Base-by-base conservation (phyloP, 768 basidiomycete genomes). In the Multifurca ochricompacta region DNA sequence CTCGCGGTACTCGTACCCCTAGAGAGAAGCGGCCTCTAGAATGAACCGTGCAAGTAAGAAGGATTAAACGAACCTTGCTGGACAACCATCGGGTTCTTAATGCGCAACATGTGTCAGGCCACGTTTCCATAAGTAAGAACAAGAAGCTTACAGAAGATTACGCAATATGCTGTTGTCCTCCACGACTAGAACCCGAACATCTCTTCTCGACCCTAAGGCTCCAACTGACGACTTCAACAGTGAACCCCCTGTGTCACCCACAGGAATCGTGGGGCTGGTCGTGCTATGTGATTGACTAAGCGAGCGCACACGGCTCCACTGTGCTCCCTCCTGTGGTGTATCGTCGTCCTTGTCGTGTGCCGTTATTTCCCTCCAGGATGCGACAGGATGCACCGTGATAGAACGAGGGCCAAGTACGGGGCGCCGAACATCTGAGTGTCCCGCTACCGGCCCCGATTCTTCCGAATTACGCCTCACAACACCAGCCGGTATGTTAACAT, bases 151-250 rank as follows among this genome's bases (percentile, higher is more conserved):
- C 82, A 96, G 75, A 23, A 96, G 73, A 63, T 79, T 82, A 48
- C 91, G 81, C 54, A 96, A 79, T 52, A 97, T 86, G 53, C 68
- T 77, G 66, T 96, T 96, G 63, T 97, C 94, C 68, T 96, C 93
- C 1, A 95, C 87, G 1, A 95, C 82, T 36, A 96, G 72, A 5
- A 94, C 82, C 49, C 82, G 77, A 58, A 82, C 74, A 16, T 71
- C 69, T 36, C 73, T 73, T n/a, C 67, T 65, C 10, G 67, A 66
- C 18, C 75, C 75, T 14, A 78, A 57, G 6, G 81, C 70, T 27
- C 79, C 76, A 16, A 85, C 67, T 0, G 88, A 84, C 4, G 83
- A 76, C 67, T 78, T 83, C 42, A 92, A 68, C 54, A 93, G 69
- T 3, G 81, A 83, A 1, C 88, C 90, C 1, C 80, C 78, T 6